Conservation (phyloP, 768 basidiomycete species). For the Strobilomyces confusus region DNA sequence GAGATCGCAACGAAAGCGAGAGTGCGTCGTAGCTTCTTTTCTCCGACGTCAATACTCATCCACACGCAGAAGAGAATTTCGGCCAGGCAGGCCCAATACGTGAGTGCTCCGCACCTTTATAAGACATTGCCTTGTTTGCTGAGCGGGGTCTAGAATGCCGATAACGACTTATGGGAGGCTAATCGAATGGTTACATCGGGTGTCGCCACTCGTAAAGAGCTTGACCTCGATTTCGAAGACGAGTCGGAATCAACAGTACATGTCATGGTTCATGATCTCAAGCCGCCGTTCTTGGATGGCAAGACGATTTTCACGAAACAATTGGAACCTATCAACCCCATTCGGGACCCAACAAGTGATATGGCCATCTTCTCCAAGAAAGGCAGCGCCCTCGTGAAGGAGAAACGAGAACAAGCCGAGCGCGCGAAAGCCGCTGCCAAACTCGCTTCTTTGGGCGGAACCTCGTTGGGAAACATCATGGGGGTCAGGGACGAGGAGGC, state of each 20-base stretch:
- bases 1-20: conserved; percentile 76
- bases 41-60: conserved; percentile 14
- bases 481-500: conserved; percentile 95
- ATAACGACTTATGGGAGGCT: conserved; percentile 98
- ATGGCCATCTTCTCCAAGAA: conserved; percentile 97
- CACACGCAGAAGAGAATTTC: conserved; percentile 73
- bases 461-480: conserved; percentile 94
- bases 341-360: conserved; percentile 89
- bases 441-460: conserved; percentile 87
- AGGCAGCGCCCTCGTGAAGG: conserved; percentile 90
- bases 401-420: conserved; percentile 95
- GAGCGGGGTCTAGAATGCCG: conserved; percentile 67
- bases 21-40: conserved; percentile 36
- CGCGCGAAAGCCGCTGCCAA: conserved; percentile 95
- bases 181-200: conserved; percentile 98
- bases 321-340: conserved; percentile 95
- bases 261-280: conserved; percentile 95
- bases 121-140: conserved; percentile 13
- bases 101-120: conserved; percentile 35
- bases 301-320: conserved; percentile 95
- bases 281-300: conserved; percentile 97
- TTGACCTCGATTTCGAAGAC: conserved; percentile 95
- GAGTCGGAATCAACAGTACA: conserved; percentile 96
- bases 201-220: conserved; percentile 77
- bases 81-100: conserved; percentile 94